phyloP scores from a whole-genome alignment of 2,329 filamentous ascomycete species.

The Botrytis elliptica region DNA sequence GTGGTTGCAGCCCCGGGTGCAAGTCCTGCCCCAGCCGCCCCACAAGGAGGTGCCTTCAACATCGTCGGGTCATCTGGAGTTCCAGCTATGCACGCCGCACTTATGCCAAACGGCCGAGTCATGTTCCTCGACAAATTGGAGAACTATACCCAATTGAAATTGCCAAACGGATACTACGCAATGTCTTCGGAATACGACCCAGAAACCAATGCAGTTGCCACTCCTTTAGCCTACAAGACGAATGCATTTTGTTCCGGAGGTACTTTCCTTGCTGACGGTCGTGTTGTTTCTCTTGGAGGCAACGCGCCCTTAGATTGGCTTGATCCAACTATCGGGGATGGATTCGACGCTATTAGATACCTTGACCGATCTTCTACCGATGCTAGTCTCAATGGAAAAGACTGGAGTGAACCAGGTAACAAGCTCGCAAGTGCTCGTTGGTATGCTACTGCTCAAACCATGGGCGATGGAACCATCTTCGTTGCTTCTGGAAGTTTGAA shows the following conservation, averaged over 20 bases:
- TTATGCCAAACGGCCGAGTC: constrained; percentile 58
- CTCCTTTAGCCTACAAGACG: constrained; percentile 51
- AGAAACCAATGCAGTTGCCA: constrained; percentile 44
- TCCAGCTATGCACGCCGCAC: constrained; percentile 61
- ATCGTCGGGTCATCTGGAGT: constrained; percentile 57
- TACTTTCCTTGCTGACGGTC: constrained; percentile 56
- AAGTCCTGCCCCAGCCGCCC: constrained; percentile 45
- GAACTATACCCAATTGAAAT: constrained; percentile 57
- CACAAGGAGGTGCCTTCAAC: constrained; percentile 48
- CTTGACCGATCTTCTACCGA: constrained; percentile 50
- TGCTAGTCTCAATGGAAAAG: constrained; percentile 47
- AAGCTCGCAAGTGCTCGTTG: constrained; percentile 55
- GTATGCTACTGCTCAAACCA: constrained; percentile 60
- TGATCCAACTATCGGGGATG: constrained; percentile 57
- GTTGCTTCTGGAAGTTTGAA: constrained; percentile 61
- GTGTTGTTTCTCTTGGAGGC: constrained; percentile 55
- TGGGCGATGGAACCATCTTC: constrained; percentile 57
- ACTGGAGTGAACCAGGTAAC: constrained; percentile 56
- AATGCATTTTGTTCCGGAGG: constrained; percentile 63
- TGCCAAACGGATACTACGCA: constrained; percentile 54
- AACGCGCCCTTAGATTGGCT: constrained; percentile 55
- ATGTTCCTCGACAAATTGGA: constrained; percentile 64
- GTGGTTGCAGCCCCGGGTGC: constrained; percentile 38
- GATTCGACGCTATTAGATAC: constrained; percentile 57
- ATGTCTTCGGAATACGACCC: constrained; percentile 62